These are phyloP conservation scores for Saccharomycopsis sp. DNA, from an alignment of 805 yeast species.

Conservation along the genomic window DNA sequence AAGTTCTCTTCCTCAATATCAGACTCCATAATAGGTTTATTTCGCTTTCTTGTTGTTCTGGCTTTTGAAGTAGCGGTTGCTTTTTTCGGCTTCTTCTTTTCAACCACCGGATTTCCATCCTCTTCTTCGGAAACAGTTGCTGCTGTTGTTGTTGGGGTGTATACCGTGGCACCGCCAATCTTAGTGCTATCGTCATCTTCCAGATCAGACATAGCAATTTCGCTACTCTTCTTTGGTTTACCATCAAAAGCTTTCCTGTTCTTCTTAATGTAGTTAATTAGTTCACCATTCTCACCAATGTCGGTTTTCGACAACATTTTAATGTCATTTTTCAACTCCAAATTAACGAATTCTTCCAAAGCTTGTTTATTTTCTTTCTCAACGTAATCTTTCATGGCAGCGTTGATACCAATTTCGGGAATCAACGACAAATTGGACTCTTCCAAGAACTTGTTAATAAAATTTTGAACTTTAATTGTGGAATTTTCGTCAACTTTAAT, in stretches of 20 bases:
- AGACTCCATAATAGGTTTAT: too few relatives aligned
- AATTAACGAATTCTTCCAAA: slow-evolving; percentile 53
- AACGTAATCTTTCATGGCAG: slow-evolving; percentile 64
- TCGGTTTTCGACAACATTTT: slow-evolving; percentile 34
- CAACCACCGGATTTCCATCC: not conserved
- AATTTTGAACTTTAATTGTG: slow-evolving; percentile 46
- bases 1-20: too few relatives aligned
- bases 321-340: slow-evolving; percentile 48
- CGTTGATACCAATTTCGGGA: slow-evolving; percentile 68
- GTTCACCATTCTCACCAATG: slow-evolving; percentile 12
- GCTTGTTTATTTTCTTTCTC: slow-evolving; percentile 79
- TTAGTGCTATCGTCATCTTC: not conserved
- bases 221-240: not conserved
- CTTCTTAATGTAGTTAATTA: slow-evolving; percentile 7
- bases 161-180: not conserved
- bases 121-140: not conserved
- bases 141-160: not conserved
- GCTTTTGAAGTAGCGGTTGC: not conserved
- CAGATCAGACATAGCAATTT: not conserved
- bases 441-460: slow-evolving; percentile 56
- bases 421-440: slow-evolving; percentile 60
- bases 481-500: slow-evolving; percentile 29
- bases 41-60: too few relatives aligned
- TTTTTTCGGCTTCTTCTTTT: not conserved
- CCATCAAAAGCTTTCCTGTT: not conserved